Conservation (phyloP, 75 land plant genomes). For the Cupressus sempervirens region DNA sequence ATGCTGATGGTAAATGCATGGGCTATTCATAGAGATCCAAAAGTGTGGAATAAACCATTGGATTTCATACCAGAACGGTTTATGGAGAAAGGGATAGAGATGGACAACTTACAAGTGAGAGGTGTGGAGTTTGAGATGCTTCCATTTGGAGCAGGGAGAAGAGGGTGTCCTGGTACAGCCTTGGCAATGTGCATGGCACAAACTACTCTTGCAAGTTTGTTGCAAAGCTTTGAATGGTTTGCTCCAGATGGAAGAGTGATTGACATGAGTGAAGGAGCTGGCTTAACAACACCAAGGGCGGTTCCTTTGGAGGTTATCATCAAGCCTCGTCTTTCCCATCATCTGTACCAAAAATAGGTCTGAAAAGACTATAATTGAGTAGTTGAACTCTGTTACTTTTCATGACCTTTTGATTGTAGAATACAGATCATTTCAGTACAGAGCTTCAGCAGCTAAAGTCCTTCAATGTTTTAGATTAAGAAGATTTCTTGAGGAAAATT, state of each 20-base stretch:
- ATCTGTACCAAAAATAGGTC: too few species aligned
- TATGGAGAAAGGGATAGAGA: slow-evolving; percentile 7
- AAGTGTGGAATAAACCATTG: slow-evolving; percentile 7
- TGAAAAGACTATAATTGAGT: too few species aligned
- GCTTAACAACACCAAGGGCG: too few species aligned
- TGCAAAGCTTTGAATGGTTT: slow-evolving; percentile 23
- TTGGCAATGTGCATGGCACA: slow-evolving; percentile 12
- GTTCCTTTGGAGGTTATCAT: too few species aligned
- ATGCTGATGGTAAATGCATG: slow-evolving; percentile 21
- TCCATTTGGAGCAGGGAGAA: slow-evolving; percentile 30
- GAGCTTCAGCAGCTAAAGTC: too few species aligned
- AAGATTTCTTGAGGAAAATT: too few species aligned
- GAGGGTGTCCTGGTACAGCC: slow-evolving; percentile 23
- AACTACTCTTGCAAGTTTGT: slow-evolving; percentile 18
- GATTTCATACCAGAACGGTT: slow-evolving; percentile 23
- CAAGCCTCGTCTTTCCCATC: too few species aligned
- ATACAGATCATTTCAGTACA: too few species aligned
- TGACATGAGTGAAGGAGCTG: not conserved
- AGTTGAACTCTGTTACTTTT: too few species aligned
- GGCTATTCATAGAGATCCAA: slow-evolving; percentile 20
- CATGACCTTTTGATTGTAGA: too few species aligned
- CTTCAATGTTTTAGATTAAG: too few species aligned
- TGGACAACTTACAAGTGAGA: slow-evolving; percentile 11
- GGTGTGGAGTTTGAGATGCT: slow-evolving; percentile 23
- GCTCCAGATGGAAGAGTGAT: not conserved